Base-by-base conservation (phyloP, 78 protist species). In the slime mould (Dictyostelium discoideum) region DNA sequence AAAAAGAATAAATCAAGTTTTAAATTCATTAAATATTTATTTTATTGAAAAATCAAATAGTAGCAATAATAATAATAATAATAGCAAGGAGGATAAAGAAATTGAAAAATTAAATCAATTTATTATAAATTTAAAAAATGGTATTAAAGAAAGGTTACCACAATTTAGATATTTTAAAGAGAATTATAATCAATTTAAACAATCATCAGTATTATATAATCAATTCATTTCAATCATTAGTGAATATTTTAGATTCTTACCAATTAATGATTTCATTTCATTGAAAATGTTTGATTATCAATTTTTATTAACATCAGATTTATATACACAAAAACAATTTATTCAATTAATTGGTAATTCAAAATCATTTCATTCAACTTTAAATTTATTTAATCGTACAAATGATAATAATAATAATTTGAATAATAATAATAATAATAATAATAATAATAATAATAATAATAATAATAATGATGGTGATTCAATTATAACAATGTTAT, bases 301-400 rank as follows among this genome's bases (percentile, higher is more conserved):
- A 16, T 14, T 76, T 3, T 20, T 88, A 29, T 8, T 20, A 13
- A 5, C 82, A 80, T 88, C 86, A 5, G 93, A 87, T 78, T 44
- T 85, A 7, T 39, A 13, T 8, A 39, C 86, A 5, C 95, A 90
- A 72, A 90, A 72, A 39, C 89, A 82, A 37, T 82, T 90, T 26
- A 90, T 90, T 73, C 88, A 82, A 42, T 54, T 90, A n/a, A 29
- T 90, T 46, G 84, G 87, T 18, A 44, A 32, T 73, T 90, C 95
- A 14, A 90, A 90, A 39, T 57, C 86, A 13, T 87, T 76, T 24
- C 85, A 87, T 42, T 32, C 29, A 10, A 82, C 85, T n/a, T n/a
- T 26, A 5, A 60, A 78, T 54, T 40, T 87, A 54, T 87, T 78
- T 42, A 39, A 81, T 14, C 63, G 48, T 78, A 26, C 48, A 86